Conservation (phyloP, 169 alveolate species). For the Plasmodium gallinaceum region DNA sequence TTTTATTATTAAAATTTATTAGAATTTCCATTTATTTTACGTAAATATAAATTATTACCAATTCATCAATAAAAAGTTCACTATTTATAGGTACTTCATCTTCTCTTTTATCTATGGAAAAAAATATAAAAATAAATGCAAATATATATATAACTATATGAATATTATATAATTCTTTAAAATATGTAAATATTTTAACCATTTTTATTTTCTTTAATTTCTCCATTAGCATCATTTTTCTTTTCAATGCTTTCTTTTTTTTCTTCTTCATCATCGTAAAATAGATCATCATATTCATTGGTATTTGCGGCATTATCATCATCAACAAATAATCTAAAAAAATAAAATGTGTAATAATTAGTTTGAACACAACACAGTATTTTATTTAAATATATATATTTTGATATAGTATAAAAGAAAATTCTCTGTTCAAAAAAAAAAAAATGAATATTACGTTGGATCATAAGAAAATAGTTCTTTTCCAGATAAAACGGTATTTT, state of each 20-base stretch:
- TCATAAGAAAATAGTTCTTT: constrained; percentile 91
- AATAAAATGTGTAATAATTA: background rate
- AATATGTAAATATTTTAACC: constrained; percentile 28
- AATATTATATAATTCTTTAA: background rate
- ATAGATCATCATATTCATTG: constrained; percentile 86
- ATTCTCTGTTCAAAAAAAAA: background rate
- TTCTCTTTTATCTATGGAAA: constrained; percentile 49
- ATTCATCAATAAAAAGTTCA: constrained; percentile 57
- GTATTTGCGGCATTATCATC: constrained; percentile 90
- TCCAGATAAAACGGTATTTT: constrained; percentile 85
- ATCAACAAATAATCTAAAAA: constrained; percentile 86
- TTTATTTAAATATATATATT: background rate
- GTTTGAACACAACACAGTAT: background rate
- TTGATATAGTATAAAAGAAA: background rate
- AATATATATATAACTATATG: background rate
- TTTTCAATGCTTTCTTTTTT: constrained; percentile 73
- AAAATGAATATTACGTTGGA: constrained; percentile 78
- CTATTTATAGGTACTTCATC: constrained; percentile 75
- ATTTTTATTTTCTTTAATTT: constrained; percentile 79
- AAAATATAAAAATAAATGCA: background rate
- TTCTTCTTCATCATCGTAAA: constrained; percentile 82
- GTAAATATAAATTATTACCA: constrained; percentile 30
- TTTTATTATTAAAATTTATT: background rate
- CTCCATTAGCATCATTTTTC: constrained; percentile 68
- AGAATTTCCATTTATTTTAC: background rate